phyloP scores from a whole-genome alignment of 179 eudicot genomes.

The Beta macrorhiza region DNA sequence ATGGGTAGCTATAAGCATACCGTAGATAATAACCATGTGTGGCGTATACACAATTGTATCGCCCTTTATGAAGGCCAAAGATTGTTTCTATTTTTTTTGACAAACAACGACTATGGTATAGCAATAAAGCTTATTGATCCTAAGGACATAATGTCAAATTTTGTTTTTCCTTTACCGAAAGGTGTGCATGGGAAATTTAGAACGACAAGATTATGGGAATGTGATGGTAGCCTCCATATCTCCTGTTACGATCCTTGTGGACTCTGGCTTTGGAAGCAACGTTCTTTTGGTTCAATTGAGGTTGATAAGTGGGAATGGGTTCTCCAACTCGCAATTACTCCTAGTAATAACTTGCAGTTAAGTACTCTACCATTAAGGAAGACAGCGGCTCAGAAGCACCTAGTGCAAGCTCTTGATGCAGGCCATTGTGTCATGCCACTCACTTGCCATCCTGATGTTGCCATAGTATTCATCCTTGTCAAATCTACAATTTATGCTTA shows the following conservation, averaged over 20 bases:
- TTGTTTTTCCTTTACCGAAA: not conserved
- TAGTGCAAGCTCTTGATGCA: not conserved
- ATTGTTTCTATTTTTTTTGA: not conserved
- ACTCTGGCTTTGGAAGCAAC: slow-evolving; percentile 7
- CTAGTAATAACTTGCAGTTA: too few relatives aligned
- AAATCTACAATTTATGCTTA: not conserved
- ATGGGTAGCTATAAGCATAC: not conserved
- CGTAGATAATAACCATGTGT: not conserved
- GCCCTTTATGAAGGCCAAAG: not conserved
- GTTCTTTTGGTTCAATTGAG: not conserved
- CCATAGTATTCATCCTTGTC: not conserved
- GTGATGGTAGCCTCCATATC: not conserved
- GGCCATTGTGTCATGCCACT: not conserved
- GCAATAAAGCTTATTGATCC: not conserved
- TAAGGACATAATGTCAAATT: not conserved
- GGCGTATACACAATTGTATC: not conserved
- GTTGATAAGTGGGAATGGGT: slow-evolving; percentile 3
- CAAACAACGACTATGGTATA: not conserved
- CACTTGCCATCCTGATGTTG: slow-evolving; percentile 7
- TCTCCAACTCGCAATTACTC: too few relatives aligned
- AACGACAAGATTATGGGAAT: not conserved
- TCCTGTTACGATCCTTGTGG: too few relatives aligned
- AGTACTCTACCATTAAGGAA: not conserved
- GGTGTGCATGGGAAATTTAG: not conserved
- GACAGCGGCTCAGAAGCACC: not conserved